phyloP scores from a whole-genome alignment of 257 asterid species.

The Solanum microdontum region DNA sequence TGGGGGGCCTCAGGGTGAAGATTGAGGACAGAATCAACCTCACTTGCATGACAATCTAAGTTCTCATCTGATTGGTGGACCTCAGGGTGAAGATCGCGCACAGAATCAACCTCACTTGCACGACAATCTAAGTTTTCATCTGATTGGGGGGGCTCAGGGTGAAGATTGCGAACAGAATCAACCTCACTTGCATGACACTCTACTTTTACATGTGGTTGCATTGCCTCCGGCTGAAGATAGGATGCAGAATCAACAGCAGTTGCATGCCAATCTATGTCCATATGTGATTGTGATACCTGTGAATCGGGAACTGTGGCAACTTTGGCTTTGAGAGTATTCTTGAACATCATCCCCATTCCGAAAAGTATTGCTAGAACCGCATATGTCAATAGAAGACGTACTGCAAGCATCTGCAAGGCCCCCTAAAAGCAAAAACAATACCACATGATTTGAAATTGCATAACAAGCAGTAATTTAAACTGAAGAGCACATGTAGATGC shows the following conservation, averaged over 20 bases:
- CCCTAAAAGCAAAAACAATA: neutral
- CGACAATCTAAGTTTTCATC: neutral
- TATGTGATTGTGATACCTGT: neutral
- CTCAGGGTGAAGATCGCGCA: neutral
- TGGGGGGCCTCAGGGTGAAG: neutral
- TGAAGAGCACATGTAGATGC: neutral
- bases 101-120: neutral
- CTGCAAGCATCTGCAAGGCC: neutral
- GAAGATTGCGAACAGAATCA: neutral
- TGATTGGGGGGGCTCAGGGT: neutral
- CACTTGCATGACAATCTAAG: neutral
- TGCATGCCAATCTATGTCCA: neutral
- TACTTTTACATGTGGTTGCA: neutral
- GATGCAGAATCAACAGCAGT: neutral
- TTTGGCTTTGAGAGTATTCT: neutral
- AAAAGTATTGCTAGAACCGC: neutral
- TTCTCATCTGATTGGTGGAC: neutral
- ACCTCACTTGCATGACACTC: neutral
- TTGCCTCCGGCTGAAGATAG: neutral
- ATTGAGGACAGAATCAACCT: neutral
- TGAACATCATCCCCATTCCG: neutral
- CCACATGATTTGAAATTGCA: neutral
- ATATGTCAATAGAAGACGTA: neutral
- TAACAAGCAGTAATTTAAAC: neutral
- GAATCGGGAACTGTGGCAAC: neutral